phyloP scores from a whole-genome alignment of 2,329 filamentous ascomycete species.

The Aspergillus neoniger region DNA sequence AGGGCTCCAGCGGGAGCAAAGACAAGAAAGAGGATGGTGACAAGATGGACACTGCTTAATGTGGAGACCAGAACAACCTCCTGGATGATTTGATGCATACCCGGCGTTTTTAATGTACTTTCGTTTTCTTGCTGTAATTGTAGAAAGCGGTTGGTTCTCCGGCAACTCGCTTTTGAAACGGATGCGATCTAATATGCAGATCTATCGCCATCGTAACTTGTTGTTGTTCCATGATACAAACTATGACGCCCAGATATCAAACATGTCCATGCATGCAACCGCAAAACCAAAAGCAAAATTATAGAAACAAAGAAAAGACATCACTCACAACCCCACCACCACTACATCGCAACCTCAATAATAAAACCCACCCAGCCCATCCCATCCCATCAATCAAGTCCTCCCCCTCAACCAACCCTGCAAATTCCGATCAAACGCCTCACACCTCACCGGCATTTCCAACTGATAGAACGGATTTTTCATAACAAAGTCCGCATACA shows the following conservation, averaged over 20 bases:
- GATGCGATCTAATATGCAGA: conserved; percentile 9
- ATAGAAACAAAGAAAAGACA: conserved; percentile 8
- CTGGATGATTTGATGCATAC: conserved; percentile 40
- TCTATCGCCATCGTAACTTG: conserved; percentile 13
- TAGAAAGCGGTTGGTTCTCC: conserved; percentile 19
- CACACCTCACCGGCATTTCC: conserved; percentile 95
- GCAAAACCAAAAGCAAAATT: conserved; percentile 17
- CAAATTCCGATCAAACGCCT: conserved; percentile 88
- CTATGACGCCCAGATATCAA: conserved; percentile 6
- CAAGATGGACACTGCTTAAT: conserved; percentile 88
- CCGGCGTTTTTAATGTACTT: conserved; percentile 35
- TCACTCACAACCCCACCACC: not conserved
- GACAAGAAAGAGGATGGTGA: conserved; percentile 62
- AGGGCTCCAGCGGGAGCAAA: conserved; percentile 60
- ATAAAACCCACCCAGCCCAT: no score
- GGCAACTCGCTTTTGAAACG: conserved; percentile 17
- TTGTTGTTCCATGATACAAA: not conserved
- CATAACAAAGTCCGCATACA: conserved; percentile 97
- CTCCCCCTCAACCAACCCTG: conserved; percentile 72
- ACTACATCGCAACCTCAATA: conserved; percentile 5
- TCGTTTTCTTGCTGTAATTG: conserved; percentile 19
- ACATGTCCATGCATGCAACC: not conserved
- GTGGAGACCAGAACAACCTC: conserved; percentile 20
- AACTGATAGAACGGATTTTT: conserved; percentile 99
- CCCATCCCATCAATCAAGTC: conserved; percentile 21